Evolutionary conservation across 2,329 filamentous ascomycete species (phyloP).

Genomic region (Trichoderma oligosporum): DNA sequence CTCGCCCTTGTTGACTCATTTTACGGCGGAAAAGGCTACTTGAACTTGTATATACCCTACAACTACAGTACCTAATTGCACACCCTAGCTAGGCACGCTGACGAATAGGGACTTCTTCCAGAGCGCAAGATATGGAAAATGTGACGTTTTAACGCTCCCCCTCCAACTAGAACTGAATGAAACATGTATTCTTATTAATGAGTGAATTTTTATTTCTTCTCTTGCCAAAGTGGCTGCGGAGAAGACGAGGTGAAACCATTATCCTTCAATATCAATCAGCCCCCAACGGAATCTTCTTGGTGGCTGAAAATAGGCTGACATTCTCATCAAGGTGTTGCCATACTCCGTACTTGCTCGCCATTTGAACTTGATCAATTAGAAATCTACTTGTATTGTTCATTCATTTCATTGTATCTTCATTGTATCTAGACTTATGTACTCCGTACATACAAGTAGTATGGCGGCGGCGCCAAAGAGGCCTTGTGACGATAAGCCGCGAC

Average conservation of each 20-base stretch:
- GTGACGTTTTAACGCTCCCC: conserved; percentile 1
- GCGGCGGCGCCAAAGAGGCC: conserved; percentile 5
- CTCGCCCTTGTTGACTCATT: conserved; percentile 4
- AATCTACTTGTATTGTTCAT: background rate
- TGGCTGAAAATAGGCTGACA: background rate
- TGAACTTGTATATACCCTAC: too few relatives aligned
- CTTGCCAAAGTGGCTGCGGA: background rate
- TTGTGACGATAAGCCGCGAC: conserved; percentile 14
- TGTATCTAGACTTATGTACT: background rate
- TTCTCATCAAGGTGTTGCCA: background rate
- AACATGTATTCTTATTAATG: conserved; percentile 15
- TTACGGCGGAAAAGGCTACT: background rate
- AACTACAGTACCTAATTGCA: background rate
- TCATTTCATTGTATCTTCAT: background rate
- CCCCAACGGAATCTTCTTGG: background rate
- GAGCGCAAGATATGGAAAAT: conserved; percentile 13
- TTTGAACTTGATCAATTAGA: too few relatives aligned
- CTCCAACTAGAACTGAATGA: conserved; percentile 1
- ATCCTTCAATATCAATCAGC: background rate
- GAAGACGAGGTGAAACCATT: background rate
- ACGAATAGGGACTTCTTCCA: background rate
- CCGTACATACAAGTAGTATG: too few relatives aligned
- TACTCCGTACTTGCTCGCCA: too few relatives aligned
- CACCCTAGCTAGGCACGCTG: conserved; percentile 5
- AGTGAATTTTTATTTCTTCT: background rate